Conservation (phyloP, 2,329 filamentous ascomycete species). For the Acrocalymma vagum region DNA sequence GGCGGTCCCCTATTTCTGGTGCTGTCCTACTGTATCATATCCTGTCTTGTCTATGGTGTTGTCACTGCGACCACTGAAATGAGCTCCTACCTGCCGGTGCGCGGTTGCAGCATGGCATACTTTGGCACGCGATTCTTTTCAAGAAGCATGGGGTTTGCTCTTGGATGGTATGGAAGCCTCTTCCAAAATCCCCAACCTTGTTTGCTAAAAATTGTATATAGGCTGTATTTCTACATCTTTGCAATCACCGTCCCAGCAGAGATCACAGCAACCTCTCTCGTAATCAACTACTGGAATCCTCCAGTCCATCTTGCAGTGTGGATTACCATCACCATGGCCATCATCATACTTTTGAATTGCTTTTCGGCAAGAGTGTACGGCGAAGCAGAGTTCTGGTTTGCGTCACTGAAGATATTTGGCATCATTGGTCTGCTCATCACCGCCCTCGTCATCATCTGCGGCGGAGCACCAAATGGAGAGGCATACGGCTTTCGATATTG, state of each 20-base stretch:
- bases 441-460: slow-evolving; percentile 30
- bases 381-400: slow-evolving; percentile 54
- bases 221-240: slow-evolving; percentile 50
- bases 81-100: slow-evolving; percentile 66
- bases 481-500: slow-evolving; percentile 73
- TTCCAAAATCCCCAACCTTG: too few species aligned
- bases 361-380: slow-evolving; percentile 61
- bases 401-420: slow-evolving; percentile 49
- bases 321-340: slow-evolving; percentile 62
- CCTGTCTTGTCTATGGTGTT: slow-evolving; percentile 54
- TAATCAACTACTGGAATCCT: slow-evolving; percentile 46
- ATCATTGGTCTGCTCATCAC: slow-evolving; percentile 45
- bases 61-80: slow-evolving; percentile 56
- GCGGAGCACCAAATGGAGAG: slow-evolving; percentile 63
- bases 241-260: slow-evolving; percentile 56
- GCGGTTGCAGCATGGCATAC: slow-evolving; percentile 61
- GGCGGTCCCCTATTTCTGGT: slow-evolving; percentile 57
- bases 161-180: slow-evolving; percentile 42
- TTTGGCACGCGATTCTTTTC: slow-evolving; percentile 56
- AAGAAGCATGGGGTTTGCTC: slow-evolving; percentile 53
- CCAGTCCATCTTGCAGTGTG: slow-evolving; percentile 63
- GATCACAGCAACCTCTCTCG: slow-evolving; percentile 51
- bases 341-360: slow-evolving; percentile 61
- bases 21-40: slow-evolving; percentile 53
- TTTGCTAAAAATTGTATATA: too few species aligned